These are phyloP conservation scores for Agapanthus africanus DNA, from an alignment of 106 monocot genomes.

Conservation along the genomic window DNA sequence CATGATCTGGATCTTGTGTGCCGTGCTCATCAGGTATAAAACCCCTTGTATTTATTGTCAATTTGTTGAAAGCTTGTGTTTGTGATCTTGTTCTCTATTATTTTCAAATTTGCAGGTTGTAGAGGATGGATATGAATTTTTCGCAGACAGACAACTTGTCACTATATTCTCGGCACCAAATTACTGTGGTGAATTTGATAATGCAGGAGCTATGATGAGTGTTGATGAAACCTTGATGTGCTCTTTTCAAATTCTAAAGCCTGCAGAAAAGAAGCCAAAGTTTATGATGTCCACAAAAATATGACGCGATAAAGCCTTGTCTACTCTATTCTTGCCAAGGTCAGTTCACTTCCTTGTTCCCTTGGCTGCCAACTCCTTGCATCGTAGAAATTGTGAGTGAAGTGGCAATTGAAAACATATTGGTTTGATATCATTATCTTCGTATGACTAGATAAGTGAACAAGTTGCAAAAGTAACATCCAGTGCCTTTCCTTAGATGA, in stretches of 20 bases:
- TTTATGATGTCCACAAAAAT: conserved; percentile 16
- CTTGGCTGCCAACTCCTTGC: not conserved
- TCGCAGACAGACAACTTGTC: conserved; percentile 44
- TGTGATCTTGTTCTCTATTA: not conserved
- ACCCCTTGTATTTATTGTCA: not conserved
- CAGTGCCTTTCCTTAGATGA: too few relatives aligned
- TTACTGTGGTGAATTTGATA: conserved; percentile 50
- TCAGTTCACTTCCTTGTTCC: not conserved
- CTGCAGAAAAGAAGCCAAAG: conserved; percentile 37
- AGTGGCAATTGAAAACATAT: too few relatives aligned
- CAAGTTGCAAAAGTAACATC: too few relatives aligned
- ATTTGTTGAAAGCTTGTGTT: not conserved
- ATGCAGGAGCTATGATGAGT: conserved; percentile 60
- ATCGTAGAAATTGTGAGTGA: not conserved
- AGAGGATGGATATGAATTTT: conserved; percentile 49
- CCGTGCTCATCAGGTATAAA: conserved; percentile 39
- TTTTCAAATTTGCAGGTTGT: conserved; percentile 30
- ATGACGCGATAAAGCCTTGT: not conserved
- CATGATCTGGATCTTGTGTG: conserved; percentile 47
- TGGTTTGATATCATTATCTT: too few relatives aligned
- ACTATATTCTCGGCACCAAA: conserved; percentile 51
- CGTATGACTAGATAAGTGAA: too few relatives aligned
- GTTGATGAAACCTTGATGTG: conserved; percentile 47
- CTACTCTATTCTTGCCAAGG: not conserved
- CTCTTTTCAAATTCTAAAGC: conserved; percentile 46